phyloP scores from a whole-genome alignment of 1,139 yeast species.

The Blastobotrys serpentis region DNA sequence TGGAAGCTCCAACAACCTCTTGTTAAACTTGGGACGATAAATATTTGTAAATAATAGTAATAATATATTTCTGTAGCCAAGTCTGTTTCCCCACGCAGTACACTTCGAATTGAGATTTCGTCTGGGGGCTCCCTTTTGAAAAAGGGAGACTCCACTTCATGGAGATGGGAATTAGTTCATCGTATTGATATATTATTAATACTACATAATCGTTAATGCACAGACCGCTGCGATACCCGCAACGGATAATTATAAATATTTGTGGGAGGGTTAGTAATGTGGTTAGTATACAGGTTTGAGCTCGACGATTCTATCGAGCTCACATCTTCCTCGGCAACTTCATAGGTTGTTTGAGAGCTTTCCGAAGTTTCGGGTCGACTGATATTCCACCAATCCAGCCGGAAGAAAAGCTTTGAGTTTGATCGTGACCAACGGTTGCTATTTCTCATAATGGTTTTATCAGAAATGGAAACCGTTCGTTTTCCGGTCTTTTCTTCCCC shows the following conservation, averaged over 20 bases:
- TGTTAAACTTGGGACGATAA: slow-evolving; percentile 59
- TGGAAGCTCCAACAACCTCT: slow-evolving; percentile 43
- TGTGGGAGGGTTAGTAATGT: neutral
- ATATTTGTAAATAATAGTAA: slow-evolving; percentile 6
- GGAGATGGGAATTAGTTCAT: no score
- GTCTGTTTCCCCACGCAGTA: no score
- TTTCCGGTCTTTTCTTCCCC: neutral
- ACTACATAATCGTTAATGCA: neutral
- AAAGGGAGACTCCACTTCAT: no score
- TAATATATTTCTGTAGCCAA: no score
- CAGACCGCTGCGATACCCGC: slow-evolving; percentile 1
- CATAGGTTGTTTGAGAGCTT: slow-evolving; percentile 12
- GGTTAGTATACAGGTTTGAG: slow-evolving; percentile 3
- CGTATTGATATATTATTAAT: no score
- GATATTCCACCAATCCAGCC: slow-evolving; percentile 1
- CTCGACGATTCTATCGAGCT: neutral
- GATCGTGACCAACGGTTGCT: no score
- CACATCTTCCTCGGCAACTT: slow-evolving; percentile 9
- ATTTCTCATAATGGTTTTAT: neutral
- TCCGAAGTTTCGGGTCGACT: slow-evolving; percentile 14
- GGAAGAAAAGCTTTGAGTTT: neutral
- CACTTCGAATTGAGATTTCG: no score
- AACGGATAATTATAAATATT: slow-evolving; percentile 7
- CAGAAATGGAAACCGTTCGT: neutral
- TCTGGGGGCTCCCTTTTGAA: no score